Base-by-base conservation (phyloP, 352 stramenopile species). In the Phytophthora idaei region DNA sequence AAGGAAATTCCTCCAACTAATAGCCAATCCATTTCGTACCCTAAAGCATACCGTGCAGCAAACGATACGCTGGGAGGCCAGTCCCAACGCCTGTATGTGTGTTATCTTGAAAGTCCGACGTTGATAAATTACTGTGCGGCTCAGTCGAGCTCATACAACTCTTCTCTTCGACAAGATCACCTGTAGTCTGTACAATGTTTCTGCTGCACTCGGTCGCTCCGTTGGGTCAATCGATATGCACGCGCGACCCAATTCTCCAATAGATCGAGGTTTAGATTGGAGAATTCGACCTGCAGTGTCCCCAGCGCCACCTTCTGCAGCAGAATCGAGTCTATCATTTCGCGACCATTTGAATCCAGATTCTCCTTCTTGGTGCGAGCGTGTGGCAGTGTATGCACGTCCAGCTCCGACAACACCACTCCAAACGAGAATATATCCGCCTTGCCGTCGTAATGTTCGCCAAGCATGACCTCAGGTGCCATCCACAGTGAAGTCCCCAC, bases 341-440 rank as follows among this genome's bases (percentile, higher is more conserved):
- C 48, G 1, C 59, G 60, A 15, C 59, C 59, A 42, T 61, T 67
- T 14, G 60, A 67, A n/a, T 69, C 61, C 17, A 64, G 17, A 27
- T 45, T 64, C 27, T 64, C 39, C 34, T 46, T 64, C 55, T 37
- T 70, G 9, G 28, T 41, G 2, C 39, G 46, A 2, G 62, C 32
- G 31, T 70, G 65, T 6, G 62, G 62, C 14, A 64, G 37, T 17
- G 61, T 50, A 15, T 64, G 55, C 10, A 70, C 41, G 15, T 70
- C 62, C 28, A 70, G 28, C 39, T 70, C 62, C 9, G 55, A 70
- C 11, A 70, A 37, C 5, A 70, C 62, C 3, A 70, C 55, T 1
- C 61, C 62, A 28, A 70, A 65, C 47, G 47, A 70, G 4, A 70
- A 70, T 31, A 65, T 70, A n/a, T 70, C 62, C 2, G 62, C 54